Base-by-base conservation (phyloP, 1,284 basidiomycete species). In the Volvariella surrecta region DNA sequence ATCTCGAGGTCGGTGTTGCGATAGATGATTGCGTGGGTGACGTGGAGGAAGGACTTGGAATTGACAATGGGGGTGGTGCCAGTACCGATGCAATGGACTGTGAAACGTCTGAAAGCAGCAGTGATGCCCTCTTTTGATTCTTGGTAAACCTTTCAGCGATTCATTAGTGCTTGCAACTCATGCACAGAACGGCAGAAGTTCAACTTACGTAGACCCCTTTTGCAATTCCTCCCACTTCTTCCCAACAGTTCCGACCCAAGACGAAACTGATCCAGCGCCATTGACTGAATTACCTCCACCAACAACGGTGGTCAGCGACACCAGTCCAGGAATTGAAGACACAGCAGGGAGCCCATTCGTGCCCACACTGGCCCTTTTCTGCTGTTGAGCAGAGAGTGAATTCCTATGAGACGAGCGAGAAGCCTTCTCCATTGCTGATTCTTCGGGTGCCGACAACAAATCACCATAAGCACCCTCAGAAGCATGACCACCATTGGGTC, bases 91-190 rank as follows among this genome's bases (percentile, higher is more conserved):
- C 69, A 24, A 83, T 62, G 19, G 73, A 69, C 47, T 70, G 68
- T 2, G 78, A 79, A 30, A 85, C 73, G 53, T 84, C 82, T 0
- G 76, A 73, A 42, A 86, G 55, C 30, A 85, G 66, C 1, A 73
- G 52, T 0, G 82, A 82, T 0, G 82, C 82, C 19, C 81, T 76
- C 58, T 82, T 83, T 48, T 76, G 76, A 52, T 64, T 67, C 52
- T 76, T 79, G 13, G 73, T 63, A 53, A 83, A 70, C 21, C 82
- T 82, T 48, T 24, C n/a, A 37, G 7, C 32, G 38, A n/a, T 44
- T 13, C 4, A 32, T 40, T 35, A 45, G 41, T 21, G n/a, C n/a
- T n/a, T n/a, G n/a, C n/a, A n/a, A n/a, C 28, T 18, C 18, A 30
- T 45, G 18, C 48, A 31, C 18, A 20, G 18, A 34, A 37, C 47